Evolutionary conservation across 768 basidiomycete genomes (phyloP).

Genomic region (Psilocybe cyanescens): DNA sequence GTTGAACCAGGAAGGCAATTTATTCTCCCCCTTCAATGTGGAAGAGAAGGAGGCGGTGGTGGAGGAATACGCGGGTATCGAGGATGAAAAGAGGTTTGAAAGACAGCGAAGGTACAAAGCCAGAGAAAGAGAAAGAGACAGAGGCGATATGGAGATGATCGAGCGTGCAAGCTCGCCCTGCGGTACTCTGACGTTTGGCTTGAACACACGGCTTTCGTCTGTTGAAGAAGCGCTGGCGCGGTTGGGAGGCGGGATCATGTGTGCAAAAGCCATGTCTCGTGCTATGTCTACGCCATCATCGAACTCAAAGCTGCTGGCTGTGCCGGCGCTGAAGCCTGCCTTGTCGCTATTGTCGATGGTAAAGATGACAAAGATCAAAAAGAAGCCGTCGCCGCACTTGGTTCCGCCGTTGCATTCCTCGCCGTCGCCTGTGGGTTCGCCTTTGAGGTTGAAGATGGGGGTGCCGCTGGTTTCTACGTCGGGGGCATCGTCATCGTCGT

Average conservation of each 20-base stretch:
- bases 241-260: conserved; percentile 35
- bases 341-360: conserved; percentile 14
- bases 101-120: not conserved
- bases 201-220: conserved; percentile 49
- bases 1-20: no score
- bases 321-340: conserved; percentile 19
- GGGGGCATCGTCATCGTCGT: no score
- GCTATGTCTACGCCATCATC: conserved; percentile 9
- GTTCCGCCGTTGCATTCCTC: conserved; percentile 24
- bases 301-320: not conserved
- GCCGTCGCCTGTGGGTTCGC: conserved; percentile 15
- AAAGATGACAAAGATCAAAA: conserved; percentile 19
- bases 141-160: conserved; percentile 36
- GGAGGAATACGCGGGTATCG: no score
- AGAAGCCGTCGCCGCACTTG: conserved; percentile 33
- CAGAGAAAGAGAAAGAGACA: not conserved
- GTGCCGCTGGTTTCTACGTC: not conserved
- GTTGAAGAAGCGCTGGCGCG: conserved; percentile 46
- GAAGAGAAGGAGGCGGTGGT: no score
- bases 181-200: conserved; percentile 67
- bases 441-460: not conserved
- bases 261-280: conserved; percentile 18
- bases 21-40: no score
- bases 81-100: not conserved
- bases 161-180: conserved; percentile 55